These are phyloP conservation scores for Entomortierella beljakovae DNA, from an alignment of 192 early-diverging fungal genomes.

Conservation along the genomic window DNA sequence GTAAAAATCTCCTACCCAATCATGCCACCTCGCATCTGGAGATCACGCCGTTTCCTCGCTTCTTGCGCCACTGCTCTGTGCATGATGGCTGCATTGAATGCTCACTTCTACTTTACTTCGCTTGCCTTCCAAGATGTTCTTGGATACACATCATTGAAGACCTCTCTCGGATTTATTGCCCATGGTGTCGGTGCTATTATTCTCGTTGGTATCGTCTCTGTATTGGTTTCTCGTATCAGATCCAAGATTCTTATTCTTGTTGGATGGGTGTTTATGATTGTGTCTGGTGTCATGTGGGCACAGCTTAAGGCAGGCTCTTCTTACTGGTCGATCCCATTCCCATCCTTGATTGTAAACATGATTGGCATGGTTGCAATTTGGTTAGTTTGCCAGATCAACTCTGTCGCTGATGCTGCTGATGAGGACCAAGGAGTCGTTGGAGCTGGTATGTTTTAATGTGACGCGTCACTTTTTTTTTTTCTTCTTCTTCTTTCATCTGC, in stretches of 20 bases:
- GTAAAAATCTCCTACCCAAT: conserved; percentile 30
- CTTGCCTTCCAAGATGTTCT: conserved; percentile 36
- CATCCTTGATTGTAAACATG: conserved; percentile 26
- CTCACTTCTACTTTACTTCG: conserved; percentile 16
- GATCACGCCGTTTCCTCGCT: conserved; percentile 24
- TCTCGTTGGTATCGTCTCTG: neutral
- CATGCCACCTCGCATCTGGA: conserved; percentile 50
- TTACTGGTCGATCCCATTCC: conserved; percentile 35
- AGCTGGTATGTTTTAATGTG: conserved; percentile 17
- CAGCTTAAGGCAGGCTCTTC: conserved; percentile 15
- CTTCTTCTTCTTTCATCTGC: neutral
- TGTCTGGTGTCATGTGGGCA: conserved; percentile 25
- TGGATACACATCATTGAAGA: conserved; percentile 25
- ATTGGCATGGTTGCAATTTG: conserved; percentile 25
- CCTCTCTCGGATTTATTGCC: conserved; percentile 11
- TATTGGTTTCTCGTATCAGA: conserved; percentile 2
- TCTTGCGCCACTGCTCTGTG: conserved; percentile 13
- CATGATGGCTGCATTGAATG: conserved; percentile 21
- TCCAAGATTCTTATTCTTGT: conserved; percentile 28
- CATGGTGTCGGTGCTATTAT: conserved; percentile 34
- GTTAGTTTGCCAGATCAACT: conserved; percentile 39
- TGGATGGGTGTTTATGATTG: conserved; percentile 40
- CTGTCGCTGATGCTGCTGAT: conserved; percentile 33
- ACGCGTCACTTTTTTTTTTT: neutral
- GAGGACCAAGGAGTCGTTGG: conserved; percentile 45